These are phyloP conservation scores for Scheffersomyces illinoinensis DNA, from an alignment of 1,139 yeast genomes.

Conservation along the genomic window DNA sequence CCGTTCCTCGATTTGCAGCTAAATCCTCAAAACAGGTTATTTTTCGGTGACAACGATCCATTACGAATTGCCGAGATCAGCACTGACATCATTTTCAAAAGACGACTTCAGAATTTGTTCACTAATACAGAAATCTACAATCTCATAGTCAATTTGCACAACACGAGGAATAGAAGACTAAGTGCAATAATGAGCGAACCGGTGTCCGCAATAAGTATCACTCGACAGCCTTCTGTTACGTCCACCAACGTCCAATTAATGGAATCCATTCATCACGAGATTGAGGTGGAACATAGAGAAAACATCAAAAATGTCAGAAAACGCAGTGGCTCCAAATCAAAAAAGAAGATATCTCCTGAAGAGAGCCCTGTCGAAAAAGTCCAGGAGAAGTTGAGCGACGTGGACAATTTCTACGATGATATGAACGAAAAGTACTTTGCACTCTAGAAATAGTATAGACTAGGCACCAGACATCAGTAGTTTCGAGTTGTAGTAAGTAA, in stretches of 20 bases:
- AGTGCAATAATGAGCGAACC: background rate
- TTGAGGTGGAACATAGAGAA: background rate
- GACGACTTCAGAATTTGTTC: slow-evolving; percentile 5
- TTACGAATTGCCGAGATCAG: slow-evolving; percentile 4
- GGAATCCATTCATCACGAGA: background rate
- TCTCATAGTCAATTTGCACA: slow-evolving; percentile 5
- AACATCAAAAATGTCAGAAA: background rate
- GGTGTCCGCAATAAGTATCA: background rate
- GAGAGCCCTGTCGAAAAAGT: background rate
- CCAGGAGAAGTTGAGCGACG: slow-evolving; percentile 1
- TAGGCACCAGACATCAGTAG: too few relatives aligned
- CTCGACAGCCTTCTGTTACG: background rate
- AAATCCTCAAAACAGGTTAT: slow-evolving; percentile 8
- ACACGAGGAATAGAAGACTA: slow-evolving; percentile 2
- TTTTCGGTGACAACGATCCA: slow-evolving; percentile 11
- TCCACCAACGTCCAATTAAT: background rate
- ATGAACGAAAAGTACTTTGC: slow-evolving; percentile 11
- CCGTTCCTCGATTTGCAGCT: background rate
- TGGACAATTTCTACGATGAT: slow-evolving; percentile 21
- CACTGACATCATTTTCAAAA: slow-evolving; percentile 2
- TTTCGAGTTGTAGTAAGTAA: too few relatives aligned
- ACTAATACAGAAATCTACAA: slow-evolving; percentile 3
- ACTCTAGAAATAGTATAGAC: background rate
- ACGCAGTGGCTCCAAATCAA: background rate
- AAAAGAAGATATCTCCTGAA: background rate